These are phyloP conservation scores for Auricularia auricula-judae DNA, from an alignment of 768 basidiomycete genomes.

Conservation along the genomic window DNA sequence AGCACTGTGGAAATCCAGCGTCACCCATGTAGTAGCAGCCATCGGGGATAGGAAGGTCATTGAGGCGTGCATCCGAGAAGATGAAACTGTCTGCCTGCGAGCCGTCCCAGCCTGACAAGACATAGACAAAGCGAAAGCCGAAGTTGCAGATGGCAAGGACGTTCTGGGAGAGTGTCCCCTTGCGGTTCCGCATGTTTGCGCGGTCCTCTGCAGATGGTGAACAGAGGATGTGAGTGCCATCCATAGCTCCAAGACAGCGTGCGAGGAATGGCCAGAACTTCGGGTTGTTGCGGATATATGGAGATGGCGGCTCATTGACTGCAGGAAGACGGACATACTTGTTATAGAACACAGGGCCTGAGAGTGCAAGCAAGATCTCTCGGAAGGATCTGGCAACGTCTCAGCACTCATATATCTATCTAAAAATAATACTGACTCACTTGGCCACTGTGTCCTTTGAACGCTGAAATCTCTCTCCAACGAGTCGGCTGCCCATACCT, in stretches of 20 bases:
- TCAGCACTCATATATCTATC: neutral
- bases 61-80: slow-evolving; percentile 17
- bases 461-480: slow-evolving; percentile 19
- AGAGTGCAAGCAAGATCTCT: slow-evolving; percentile 17
- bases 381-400: slow-evolving; percentile 18
- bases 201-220: slow-evolving; percentile 8
- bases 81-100: slow-evolving; percentile 24
- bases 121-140: slow-evolving; percentile 24
- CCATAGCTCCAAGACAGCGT: slow-evolving; percentile 15
- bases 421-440: slow-evolving; percentile 1
- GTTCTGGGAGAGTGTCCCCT: slow-evolving; percentile 27
- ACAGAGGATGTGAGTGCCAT: slow-evolving; percentile 18
- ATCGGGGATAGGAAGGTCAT: slow-evolving; percentile 20
- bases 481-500: slow-evolving; percentile 12
- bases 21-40: slow-evolving; percentile 24
- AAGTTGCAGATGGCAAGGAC: slow-evolving; percentile 24
- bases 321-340: slow-evolving; percentile 3
- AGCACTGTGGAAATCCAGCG: slow-evolving; percentile 25
- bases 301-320: slow-evolving; percentile 1
- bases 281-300: slow-evolving; percentile 18
- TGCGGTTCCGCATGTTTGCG: slow-evolving; percentile 10
- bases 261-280: slow-evolving; percentile 25
- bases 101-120: slow-evolving; percentile 31
- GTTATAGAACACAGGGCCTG: slow-evolving; percentile 17
- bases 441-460: slow-evolving; percentile 11